Base-by-base conservation (phyloP, 441 rosid species). In the Capsella rubella region DNA sequence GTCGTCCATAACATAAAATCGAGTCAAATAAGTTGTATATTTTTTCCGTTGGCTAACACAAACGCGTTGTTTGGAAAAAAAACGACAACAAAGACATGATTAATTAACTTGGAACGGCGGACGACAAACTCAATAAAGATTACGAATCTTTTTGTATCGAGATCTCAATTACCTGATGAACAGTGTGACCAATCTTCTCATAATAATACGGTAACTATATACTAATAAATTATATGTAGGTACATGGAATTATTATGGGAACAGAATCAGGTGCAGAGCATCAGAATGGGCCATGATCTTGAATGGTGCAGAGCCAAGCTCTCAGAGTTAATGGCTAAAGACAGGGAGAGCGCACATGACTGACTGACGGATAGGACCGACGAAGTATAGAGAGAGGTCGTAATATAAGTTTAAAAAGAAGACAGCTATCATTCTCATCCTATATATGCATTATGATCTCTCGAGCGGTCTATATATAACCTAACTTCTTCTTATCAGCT, bases 191-290 rank as follows among this genome's bases (percentile, higher is more conserved):
- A 15, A 11, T 25, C 21, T 58, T 40, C 31, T 4, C n/a, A 51
- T 51, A 9, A 11, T 27, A 28, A 49, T 40, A 12, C 4, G 6
- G 28, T 28, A 9, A 15, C 25, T 21, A 21, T 9, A 21, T 35
- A 34, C 45, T 57, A 34, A 10, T 57, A 74, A 47, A 66, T 18
- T 57, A 51, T 40, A 54, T 31, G 46, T 61, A 43, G 35, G 45
- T 69, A 21, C 51, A 45, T 67, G 29, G 27, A 61, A 52, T 68
- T 34, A 62, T 18, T 60, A 61, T 16, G 58, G 49, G 45, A 46
- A 45, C 70, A 75, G 37, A 53, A 68, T 53, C 69, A 68, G 74
- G 74, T 68, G 74, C 35, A 75, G 79, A 61, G 15, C 57, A 75
- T 13, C 40, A 45, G 28, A 61, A 43, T 75, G 74, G 79, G 74